phyloP scores from a whole-genome alignment of 2,329 filamentous ascomycete species.

The Arthrocladium fulminans region DNA sequence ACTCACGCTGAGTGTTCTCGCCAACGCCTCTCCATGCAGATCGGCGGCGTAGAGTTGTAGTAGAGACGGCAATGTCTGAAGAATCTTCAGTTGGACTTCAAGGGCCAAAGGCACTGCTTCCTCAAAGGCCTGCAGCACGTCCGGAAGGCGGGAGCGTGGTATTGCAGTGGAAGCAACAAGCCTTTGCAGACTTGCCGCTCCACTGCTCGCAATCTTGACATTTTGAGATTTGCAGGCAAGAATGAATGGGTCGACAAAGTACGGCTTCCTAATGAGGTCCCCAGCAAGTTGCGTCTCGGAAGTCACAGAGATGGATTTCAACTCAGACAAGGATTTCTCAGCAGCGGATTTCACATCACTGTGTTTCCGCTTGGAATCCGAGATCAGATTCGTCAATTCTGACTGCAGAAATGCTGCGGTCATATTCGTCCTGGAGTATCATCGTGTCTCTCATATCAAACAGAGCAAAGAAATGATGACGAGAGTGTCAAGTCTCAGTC shows the following conservation, averaged over 20 bases:
- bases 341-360: constrained; percentile 80
- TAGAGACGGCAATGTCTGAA: constrained; percentile 82
- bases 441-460: constrained; percentile 3
- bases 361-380: constrained; percentile 93
- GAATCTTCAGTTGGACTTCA: constrained; percentile 90
- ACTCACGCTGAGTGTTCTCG: constrained; percentile 79
- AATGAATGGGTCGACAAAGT: constrained; percentile 88
- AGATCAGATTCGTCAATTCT: constrained; percentile 81
- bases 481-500: background rate
- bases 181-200: constrained; percentile 78
- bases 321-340: constrained; percentile 84
- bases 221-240: constrained; percentile 87
- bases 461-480: background rate
- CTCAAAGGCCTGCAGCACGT: constrained; percentile 78
- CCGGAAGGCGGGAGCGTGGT: constrained; percentile 67
- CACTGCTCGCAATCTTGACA: constrained; percentile 79
- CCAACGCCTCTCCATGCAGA: constrained; percentile 69
- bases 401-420: constrained; percentile 58
- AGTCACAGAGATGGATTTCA: constrained; percentile 64
- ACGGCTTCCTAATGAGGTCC: constrained; percentile 70
- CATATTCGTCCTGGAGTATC: constrained; percentile 14
- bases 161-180: constrained; percentile 75
- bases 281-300: constrained; percentile 68
- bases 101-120: constrained; percentile 66
- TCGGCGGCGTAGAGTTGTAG: constrained; percentile 83